phyloP scores from a whole-genome alignment of 495 filamentous ascomycete genomes.

The Podospora australis region DNA sequence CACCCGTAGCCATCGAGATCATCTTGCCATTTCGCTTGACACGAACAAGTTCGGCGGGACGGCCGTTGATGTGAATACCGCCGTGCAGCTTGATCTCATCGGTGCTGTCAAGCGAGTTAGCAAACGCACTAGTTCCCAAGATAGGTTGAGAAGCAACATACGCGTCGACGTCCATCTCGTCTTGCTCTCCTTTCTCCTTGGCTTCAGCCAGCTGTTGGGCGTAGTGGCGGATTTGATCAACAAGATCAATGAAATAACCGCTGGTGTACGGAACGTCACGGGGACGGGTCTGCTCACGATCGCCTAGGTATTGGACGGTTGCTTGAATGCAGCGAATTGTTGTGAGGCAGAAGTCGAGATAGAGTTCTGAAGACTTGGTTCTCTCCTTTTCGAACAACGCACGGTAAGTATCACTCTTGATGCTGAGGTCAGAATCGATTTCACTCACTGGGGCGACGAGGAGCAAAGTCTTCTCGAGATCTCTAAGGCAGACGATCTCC shows the following conservation, averaged over 20 bases:
- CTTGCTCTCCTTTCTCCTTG: conserved; percentile 42
- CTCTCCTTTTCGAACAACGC: conserved; percentile 63
- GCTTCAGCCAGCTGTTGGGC: conserved; percentile 50
- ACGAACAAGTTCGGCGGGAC: conserved; percentile 70
- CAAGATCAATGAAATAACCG: conserved; percentile 89
- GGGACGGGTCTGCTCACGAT: conserved; percentile 72
- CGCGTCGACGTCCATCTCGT: conserved; percentile 48
- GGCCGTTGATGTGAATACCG: conserved; percentile 69
- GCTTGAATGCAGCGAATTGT: conserved; percentile 81
- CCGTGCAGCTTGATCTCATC: conserved; percentile 68
- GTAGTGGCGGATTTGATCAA: conserved; percentile 76
- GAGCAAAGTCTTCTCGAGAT: conserved; percentile 83
- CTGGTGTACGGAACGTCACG: conserved; percentile 82
- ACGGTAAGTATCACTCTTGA: conserved; percentile 61
- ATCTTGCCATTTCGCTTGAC: conserved; percentile 67
- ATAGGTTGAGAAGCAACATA: conserved; percentile 25
- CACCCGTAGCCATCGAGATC: conserved; percentile 64
- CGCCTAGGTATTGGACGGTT: conserved; percentile 70
- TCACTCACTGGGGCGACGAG: conserved; percentile 84
- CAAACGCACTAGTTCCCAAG: conserved; percentile 2
- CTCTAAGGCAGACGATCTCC: conserved; percentile 76
- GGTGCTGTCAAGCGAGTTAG: conserved; percentile 45
- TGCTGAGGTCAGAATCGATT: conserved; percentile 38
- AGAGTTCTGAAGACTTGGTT: conserved; percentile 57
- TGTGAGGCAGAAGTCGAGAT: conserved; percentile 77